Base-by-base conservation (phyloP, 768 basidiomycete species). In the Phylloporus sp. region DNA sequence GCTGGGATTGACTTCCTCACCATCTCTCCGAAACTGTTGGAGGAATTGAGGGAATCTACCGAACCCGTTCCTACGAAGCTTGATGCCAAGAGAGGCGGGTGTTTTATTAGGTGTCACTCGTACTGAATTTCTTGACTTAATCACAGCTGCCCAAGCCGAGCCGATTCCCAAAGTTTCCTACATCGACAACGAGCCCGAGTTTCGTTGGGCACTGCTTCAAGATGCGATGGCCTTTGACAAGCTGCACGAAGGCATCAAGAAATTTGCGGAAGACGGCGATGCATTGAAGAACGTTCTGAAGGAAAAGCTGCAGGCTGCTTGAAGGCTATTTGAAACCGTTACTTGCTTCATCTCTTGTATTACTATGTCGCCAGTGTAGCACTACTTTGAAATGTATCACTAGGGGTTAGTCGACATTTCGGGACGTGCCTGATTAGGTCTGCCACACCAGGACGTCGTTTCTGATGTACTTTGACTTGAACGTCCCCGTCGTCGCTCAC, bases 1-100 rank as follows among this genome's bases (percentile, higher is more conserved):
- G 91, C 94, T 47, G 94, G 95, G 54, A 86, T 92, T 56, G 93
- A 97, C 71, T 97, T 88, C 80, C 76, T 98, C 48, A 97, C 95
- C 59, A 96, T 98, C 65, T 74, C 92, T 7, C 94, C 94, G 31
- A 57, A 76, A 24, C 80, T 98, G 36, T 82, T 96, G 50, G 88
- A 94, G 64, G 82, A 96, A 70, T 82, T 97, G 66, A 84, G 86
- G 75, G 78, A 75, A 42, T 85, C 84, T 28, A 77, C 72, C 24
- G 80, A 74, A 0, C 70, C 72, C 38, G 86, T 98, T 49, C 88
- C 89, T 57, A 84, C 83, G 77, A 90, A 82, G 71, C 87, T 97
- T 46, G 80, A 86, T 50, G 65, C 85, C 21, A 62, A 72, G 29
- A 69, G 72, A 46, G 80, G 84, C 81, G n/a, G 9, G 60, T 44